Percentiles rank a stretch among this genome's conserved stretches.
Evolutionary conservation across 2,329 filamentous ascomycete genomes (phyloP).

Genomic region (Penicillium oxalicum): DNA sequence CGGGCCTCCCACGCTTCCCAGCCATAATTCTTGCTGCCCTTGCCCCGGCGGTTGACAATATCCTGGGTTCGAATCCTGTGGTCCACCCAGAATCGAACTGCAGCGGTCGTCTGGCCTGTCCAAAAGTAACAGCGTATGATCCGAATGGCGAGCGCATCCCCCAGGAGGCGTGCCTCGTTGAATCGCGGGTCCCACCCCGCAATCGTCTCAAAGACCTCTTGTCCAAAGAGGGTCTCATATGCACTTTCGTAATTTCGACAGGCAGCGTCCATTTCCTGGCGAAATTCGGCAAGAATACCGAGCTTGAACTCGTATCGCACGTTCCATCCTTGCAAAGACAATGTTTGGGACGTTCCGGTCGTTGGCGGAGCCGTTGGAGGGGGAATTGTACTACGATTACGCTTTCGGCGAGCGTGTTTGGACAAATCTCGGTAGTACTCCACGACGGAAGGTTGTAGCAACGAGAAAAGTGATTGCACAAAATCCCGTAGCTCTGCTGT

Average conservation of each 20-base stretch:
- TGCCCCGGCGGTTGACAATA: slow-evolving; percentile 74
- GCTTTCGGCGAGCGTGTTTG: slow-evolving; percentile 86
- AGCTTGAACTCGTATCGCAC: slow-evolving; percentile 93
- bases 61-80: slow-evolving; percentile 70
- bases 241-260: slow-evolving; percentile 80
- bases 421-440: slow-evolving; percentile 94
- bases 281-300: slow-evolving; percentile 83
- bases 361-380: slow-evolving; percentile 78
- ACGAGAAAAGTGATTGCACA: slow-evolving; percentile 64
- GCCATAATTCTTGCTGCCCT: slow-evolving; percentile 81
- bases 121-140: slow-evolving; percentile 77
- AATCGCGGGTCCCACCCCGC: slow-evolving; percentile 86
- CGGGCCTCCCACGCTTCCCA: slow-evolving; percentile 91
- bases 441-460: slow-evolving; percentile 66
- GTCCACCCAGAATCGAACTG: slow-evolving; percentile 70
- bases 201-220: slow-evolving; percentile 81
- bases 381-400: slow-evolving; percentile 69
- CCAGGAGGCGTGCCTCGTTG: slow-evolving; percentile 84
- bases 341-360: slow-evolving; percentile 72
- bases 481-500: slow-evolving; percentile 66
- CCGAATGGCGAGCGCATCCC: slow-evolving; percentile 74
- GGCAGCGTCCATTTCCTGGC: slow-evolving; percentile 85
- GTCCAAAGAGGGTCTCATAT: slow-evolving; percentile 73
- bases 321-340: slow-evolving; percentile 85
- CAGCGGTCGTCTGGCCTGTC: slow-evolving; percentile 69